Evolutionary conservation across 768 basidiomycete genomes (phyloP), one percentile per base, ranked within the genome.

Genomic region (Pholiota molesta): DNA sequence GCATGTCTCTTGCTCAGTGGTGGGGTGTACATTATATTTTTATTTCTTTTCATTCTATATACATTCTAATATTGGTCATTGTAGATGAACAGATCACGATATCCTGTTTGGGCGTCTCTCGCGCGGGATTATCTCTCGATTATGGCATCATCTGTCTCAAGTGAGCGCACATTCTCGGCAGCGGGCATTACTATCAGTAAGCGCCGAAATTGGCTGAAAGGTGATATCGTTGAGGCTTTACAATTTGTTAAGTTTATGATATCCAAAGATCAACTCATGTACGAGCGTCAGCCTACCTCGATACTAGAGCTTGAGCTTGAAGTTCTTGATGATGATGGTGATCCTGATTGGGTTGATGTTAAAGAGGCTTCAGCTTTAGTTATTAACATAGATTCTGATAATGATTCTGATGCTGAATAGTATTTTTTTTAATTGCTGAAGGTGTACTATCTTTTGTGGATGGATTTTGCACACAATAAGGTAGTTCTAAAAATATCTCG

Each of bases 101-200:
- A 31, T 31, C 31, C 31, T 31, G 31, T 31, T 4, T 31, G 31
- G 31, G 31, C 31, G 9, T 31, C 40, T n/a, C 40, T 42, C 11
- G 40, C 40, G 3, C 2, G 19, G 10, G 52, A 53, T 26, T 33
- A 53, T 53, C 29, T 53, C 23, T n/a, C 52, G 7, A 53, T 53
- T 26, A 53, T 53, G 52, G 52, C 28, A 2, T 52, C 49, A 21
- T 52, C 49, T 14, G 49, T 52, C 14, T 52, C 49, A 21, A 52
- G 49, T 26, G 49, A 52, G 31, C 28, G 21, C 40, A 14, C 21
- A 44, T 28, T 44, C 21, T 59, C 49, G 23, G n/a, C 35, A 3
- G 45, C 21, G 11, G 49, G 49, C 7, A 52, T 52, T 52, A 52
- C 49, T 9, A 52, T 52, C 14, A 52, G 49, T 52, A 52, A 52